Conservation (phyloP, 1,284 basidiomycete species). For the Ganoderma lucidum region DNA sequence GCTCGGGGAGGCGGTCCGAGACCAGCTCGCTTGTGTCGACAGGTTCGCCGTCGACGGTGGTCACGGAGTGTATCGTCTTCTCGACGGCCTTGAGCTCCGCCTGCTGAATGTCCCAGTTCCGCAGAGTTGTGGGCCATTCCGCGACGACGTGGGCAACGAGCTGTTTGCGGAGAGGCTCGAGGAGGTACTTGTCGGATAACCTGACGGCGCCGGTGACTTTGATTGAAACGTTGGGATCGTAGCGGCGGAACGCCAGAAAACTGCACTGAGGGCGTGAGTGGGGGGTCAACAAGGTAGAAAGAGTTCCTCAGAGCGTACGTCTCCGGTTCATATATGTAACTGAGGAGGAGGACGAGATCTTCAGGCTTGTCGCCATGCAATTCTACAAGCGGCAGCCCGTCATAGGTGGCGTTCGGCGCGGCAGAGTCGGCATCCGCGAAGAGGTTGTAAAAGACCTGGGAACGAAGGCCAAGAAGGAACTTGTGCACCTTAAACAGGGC, state of each 20-base stretch:
- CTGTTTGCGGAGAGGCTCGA: background rate
- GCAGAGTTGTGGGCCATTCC: background rate
- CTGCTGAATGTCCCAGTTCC: background rate
- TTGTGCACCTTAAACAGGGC: background rate
- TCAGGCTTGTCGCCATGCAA: background rate
- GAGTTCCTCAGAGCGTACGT: background rate
- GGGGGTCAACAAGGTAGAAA: too few relatives aligned
- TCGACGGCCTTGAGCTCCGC: background rate
- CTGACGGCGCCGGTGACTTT: background rate
- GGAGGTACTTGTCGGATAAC: constrained; percentile 7
- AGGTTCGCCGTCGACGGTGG: too few relatives aligned
- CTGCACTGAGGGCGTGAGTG: background rate
- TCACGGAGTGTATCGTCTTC: background rate
- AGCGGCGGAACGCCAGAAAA: background rate
- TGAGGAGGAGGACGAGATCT: background rate
- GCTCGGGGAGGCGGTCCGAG: constrained; percentile 7
- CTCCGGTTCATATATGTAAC: background rate
- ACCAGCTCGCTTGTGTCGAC: background rate
- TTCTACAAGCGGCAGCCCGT: background rate
- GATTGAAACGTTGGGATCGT: background rate
- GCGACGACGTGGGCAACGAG: constrained; percentile 9
- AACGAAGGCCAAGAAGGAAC: background rate
- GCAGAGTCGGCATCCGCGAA: background rate
- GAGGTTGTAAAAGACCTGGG: background rate
- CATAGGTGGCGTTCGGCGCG: background rate